Percentiles rank a stretch among this genome's conserved stretches.
Evolutionary conservation across 1,284 basidiomycete species (phyloP).

Genomic region (Cryptococcus sp.): DNA sequence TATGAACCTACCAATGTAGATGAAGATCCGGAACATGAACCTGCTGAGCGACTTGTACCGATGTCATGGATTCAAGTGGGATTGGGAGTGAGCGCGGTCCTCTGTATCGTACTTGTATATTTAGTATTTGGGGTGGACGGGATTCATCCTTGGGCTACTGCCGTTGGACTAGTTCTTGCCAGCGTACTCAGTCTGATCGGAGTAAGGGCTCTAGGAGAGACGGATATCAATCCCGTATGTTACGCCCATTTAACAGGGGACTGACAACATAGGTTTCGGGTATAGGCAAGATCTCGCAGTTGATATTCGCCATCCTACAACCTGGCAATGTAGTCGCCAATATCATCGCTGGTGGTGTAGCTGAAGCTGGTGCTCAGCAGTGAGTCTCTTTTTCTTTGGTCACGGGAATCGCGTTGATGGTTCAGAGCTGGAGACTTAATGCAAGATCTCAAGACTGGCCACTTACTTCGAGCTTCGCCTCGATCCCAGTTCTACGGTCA

Average conservation of each 20-base stretch:
- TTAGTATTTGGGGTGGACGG: slow-evolving; percentile 80
- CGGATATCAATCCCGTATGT: slow-evolving; percentile 76
- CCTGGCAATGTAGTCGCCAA: slow-evolving; percentile 93
- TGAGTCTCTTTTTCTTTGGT: slow-evolving; percentile 46
- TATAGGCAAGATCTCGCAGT: slow-evolving; percentile 88
- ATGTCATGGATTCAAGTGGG: slow-evolving; percentile 71
- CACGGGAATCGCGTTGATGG: slow-evolving; percentile 3
- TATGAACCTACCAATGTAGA: slow-evolving; percentile 31
- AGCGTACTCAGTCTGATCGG: slow-evolving; percentile 80
- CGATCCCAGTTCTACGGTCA: slow-evolving; percentile 84
- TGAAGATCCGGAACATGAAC: slow-evolving; percentile 69
- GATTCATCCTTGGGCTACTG: slow-evolving; percentile 89
- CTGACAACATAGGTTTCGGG: slow-evolving; percentile 60
- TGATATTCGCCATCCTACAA: slow-evolving; percentile 89
- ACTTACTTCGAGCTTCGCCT: slow-evolving; percentile 79
- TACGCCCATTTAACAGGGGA: background rate
- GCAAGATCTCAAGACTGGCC: slow-evolving; percentile 97
- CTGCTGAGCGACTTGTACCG: slow-evolving; percentile 75
- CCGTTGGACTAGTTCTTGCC: slow-evolving; percentile 77
- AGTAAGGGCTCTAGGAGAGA: slow-evolving; percentile 86
- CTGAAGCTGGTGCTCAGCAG: slow-evolving; percentile 93
- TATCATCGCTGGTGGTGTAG: slow-evolving; percentile 91
- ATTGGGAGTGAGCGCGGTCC: slow-evolving; percentile 58
- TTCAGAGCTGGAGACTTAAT: slow-evolving; percentile 88
- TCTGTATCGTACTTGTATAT: slow-evolving; percentile 79